These are phyloP conservation scores for Saturnispora gosingensis DNA, from an alignment of 805 yeast species.

Conservation along the genomic window DNA sequence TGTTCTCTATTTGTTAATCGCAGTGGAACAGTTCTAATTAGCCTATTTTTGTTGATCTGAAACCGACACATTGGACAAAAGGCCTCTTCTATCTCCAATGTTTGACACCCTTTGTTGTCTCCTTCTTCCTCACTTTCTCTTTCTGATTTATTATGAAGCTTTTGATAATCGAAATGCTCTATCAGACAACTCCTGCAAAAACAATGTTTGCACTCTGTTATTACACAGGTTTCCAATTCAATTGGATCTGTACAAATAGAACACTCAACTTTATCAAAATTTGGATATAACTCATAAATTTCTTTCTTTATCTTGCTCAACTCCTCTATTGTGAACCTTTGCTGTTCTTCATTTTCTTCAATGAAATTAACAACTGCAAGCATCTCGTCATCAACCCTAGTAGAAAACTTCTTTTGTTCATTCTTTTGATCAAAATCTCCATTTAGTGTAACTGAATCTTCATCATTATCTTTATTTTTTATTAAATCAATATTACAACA, in stretches of 20 bases:
- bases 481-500: conserved; percentile 79
- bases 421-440: conserved; percentile 1
- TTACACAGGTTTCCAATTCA: conserved; percentile 36
- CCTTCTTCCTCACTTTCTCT: not conserved
- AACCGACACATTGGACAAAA: conserved; percentile 74
- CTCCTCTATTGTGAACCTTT: conserved; percentile 20
- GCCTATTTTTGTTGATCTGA: conserved; percentile 38
- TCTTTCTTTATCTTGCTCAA: conserved; percentile 19
- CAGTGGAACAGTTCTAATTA: conserved; percentile 33
- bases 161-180: conserved; percentile 67
- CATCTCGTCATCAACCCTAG: conserved; percentile 16
- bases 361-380: conserved; percentile 16
- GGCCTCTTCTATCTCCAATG: conserved; percentile 31
- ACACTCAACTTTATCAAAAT: conserved; percentile 53
- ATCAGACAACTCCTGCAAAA: conserved; percentile 67
- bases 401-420: conserved; percentile 7
- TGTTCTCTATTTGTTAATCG: conserved; percentile 2
- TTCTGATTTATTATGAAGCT: conserved; percentile 3
- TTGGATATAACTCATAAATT: conserved; percentile 27
- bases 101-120: not conserved
- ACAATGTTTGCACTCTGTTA: conserved; percentile 71
- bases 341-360: conserved; percentile 21
- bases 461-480: conserved; percentile 33
- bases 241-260: conserved; percentile 74
- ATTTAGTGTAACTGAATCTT: not conserved